A percentile compares a stretch with the other conserved stretches of the same genome.
Evolutionary conservation across 139 green algal species (phyloP).

Genomic region (Chlorella sp.): DNA sequence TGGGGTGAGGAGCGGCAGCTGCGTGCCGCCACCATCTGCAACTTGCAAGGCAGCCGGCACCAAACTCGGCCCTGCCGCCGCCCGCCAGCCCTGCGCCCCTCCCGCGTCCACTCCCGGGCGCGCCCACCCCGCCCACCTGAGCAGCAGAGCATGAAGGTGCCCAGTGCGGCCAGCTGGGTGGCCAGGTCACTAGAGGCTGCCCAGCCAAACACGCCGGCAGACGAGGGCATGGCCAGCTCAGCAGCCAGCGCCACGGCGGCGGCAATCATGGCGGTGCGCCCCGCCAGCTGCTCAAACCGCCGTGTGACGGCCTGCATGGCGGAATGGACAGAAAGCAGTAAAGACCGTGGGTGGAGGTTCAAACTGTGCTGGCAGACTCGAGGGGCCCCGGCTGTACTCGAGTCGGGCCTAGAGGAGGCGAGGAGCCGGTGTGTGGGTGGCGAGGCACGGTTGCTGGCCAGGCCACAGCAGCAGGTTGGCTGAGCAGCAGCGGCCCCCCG

Average conservation of each 20-base stretch:
- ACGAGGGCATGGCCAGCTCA: conserved; percentile 27
- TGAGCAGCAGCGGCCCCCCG: too few relatives aligned
- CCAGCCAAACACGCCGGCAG: conserved; percentile 36
- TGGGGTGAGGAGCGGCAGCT: too few relatives aligned
- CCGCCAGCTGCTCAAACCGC: conserved; percentile 38
- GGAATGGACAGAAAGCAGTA: background rate
- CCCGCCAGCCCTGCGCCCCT: too few relatives aligned
- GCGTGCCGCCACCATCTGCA: too few relatives aligned
- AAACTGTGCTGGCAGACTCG: too few relatives aligned
- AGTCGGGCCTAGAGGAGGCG: background rate
- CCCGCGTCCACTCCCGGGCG: too few relatives aligned
- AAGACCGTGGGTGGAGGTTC: too few relatives aligned
- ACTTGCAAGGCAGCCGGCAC: too few relatives aligned
- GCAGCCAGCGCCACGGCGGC: conserved; percentile 14
- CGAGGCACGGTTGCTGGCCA: too few relatives aligned
- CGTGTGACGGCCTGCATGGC: conserved; percentile 14
- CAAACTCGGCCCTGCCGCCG: too few relatives aligned
- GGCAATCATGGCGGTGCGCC: conserved; percentile 48
- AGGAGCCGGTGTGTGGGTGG: too few relatives aligned
- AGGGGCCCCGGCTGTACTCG: background rate
- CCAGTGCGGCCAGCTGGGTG: background rate
- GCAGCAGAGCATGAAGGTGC: conserved; percentile 9
- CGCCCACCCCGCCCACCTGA: background rate
- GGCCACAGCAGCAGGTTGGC: too few relatives aligned
- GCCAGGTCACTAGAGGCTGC: background rate